These are phyloP conservation scores for Phytopythium montanum DNA, from an alignment of 352 stramenopile species.

Conservation along the genomic window DNA sequence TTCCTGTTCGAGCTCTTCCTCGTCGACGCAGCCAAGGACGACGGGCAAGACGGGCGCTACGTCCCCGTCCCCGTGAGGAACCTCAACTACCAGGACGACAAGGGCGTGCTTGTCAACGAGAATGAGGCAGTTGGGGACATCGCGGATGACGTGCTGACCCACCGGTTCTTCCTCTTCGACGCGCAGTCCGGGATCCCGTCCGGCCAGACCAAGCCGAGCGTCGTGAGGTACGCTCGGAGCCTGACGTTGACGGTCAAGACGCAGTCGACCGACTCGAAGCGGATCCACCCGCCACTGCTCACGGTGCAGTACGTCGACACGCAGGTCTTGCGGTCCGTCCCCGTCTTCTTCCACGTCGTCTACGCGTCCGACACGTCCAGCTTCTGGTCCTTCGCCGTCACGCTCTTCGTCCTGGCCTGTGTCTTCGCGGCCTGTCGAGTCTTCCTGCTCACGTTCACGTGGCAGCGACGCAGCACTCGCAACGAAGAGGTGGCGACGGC, in stretches of 20 bases:
- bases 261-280: slow-evolving; percentile 33
- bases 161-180: slow-evolving; percentile 93
- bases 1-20: slow-evolving; percentile 91
- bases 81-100: slow-evolving; percentile 71
- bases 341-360: slow-evolving; percentile 74
- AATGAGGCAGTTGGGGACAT: slow-evolving; percentile 56
- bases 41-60: slow-evolving; percentile 45
- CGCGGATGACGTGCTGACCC: slow-evolving; percentile 82
- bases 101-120: slow-evolving; percentile 67
- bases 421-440: slow-evolving; percentile 50
- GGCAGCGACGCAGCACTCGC: slow-evolving; percentile 73
- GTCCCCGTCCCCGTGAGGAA: slow-evolving; percentile 89
- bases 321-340: slow-evolving; percentile 15
- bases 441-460: slow-evolving; percentile 84
- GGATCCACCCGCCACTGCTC: slow-evolving; percentile 71
- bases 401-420: slow-evolving; percentile 66
- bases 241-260: slow-evolving; percentile 70
- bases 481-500: slow-evolving; percentile 59
- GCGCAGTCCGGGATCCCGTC: slow-evolving; percentile 54
- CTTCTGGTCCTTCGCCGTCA: slow-evolving; percentile 77
- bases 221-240: slow-evolving; percentile 65
- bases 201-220: slow-evolving; percentile 40
- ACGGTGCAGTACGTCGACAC: slow-evolving; percentile 77
- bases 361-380: slow-evolving; percentile 80
- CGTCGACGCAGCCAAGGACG: slow-evolving; percentile 67